Evolutionary conservation across 1,139 yeast genomes (phyloP).

Genomic region (Debaryomycetaceae sp.): DNA sequence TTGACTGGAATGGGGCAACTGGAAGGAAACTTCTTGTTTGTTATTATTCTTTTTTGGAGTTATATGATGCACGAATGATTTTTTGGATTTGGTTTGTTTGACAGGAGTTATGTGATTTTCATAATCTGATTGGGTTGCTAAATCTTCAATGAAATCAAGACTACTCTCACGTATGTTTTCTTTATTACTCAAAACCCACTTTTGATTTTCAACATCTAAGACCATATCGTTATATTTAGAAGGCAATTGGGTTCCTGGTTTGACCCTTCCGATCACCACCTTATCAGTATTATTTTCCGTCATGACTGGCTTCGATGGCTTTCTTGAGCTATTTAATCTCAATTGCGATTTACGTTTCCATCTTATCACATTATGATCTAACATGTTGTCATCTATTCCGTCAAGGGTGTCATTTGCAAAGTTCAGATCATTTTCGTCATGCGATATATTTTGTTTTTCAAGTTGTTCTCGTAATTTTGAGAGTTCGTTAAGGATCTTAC

Average conservation of each 20-base stretch:
- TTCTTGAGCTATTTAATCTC: slow-evolving; percentile 16
- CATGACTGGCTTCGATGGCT: slow-evolving; percentile 9
- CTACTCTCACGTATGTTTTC: slow-evolving; percentile 29
- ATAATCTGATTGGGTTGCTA: slow-evolving; percentile 18
- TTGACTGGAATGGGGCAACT: slow-evolving; percentile 24
- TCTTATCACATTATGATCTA: slow-evolving; percentile 22
- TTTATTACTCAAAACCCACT: slow-evolving; percentile 32
- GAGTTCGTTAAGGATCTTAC: slow-evolving; percentile 14
- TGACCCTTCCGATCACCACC: slow-evolving; percentile 26
- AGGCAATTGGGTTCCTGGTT: slow-evolving; percentile 36
- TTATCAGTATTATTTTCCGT: slow-evolving; percentile 10
- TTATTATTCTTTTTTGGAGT: slow-evolving; percentile 11
- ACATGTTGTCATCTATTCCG: neutral
- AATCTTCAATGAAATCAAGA: slow-evolving; percentile 45
- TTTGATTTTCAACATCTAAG: slow-evolving; percentile 33
- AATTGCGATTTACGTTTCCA: slow-evolving; percentile 43
- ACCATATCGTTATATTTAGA: slow-evolving; percentile 38
- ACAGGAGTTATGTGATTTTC: slow-evolving; percentile 10
- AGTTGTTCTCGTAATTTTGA: slow-evolving; percentile 12
- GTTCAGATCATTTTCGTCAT: slow-evolving; percentile 17
- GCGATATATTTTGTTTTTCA: slow-evolving; percentile 4
- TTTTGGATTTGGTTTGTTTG: neutral
- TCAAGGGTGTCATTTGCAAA: slow-evolving; percentile 11
- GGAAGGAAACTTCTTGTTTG: slow-evolving; percentile 42
- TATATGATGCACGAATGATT: neutral